Percentiles rank a stretch among this genome's conserved stretches.
These are phyloP conservation scores for Fraxinus greggii DNA, from an alignment of 305 asterid genomes.

Conservation along the genomic window DNA sequence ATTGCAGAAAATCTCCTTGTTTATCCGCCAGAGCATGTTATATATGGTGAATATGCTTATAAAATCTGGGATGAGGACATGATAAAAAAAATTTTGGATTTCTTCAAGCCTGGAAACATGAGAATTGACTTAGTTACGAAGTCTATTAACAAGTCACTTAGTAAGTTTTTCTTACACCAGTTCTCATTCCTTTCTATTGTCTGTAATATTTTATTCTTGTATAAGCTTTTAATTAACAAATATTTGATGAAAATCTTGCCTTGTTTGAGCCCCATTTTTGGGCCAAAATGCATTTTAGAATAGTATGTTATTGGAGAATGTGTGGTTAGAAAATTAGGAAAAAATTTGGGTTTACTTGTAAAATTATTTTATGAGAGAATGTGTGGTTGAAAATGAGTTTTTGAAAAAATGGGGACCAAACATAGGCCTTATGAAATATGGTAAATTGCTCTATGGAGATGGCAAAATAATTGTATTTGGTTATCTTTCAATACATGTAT, in stretches of 20 bases:
- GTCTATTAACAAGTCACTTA: constrained; percentile 57
- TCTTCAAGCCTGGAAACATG: constrained; percentile 91
- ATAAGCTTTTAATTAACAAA: not conserved
- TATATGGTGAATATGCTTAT: constrained; percentile 85
- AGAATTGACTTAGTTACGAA: constrained; percentile 80
- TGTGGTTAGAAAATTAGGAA: not conserved
- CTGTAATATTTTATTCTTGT: constrained; percentile 3
- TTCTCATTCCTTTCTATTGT: constrained; percentile 16
- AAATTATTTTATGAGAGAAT: not conserved
- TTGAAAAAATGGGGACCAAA: not conserved
- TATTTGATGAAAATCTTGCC: constrained; percentile 5
- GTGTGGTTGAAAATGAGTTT: not conserved
- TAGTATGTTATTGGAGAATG: not conserved
- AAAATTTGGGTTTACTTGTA: not conserved
- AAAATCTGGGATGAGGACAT: constrained; percentile 75
- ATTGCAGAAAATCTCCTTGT: constrained; percentile 81
- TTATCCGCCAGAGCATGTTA: constrained; percentile 82
- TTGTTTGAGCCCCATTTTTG: not conserved
- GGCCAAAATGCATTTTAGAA: not conserved
- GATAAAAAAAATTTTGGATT: constrained; percentile 64
- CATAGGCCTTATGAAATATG: not conserved
- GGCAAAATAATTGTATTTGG: not conserved
- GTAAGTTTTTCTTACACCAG: constrained; percentile 36
- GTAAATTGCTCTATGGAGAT: not conserved
- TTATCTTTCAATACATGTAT: not conserved